Percentiles rank a stretch among this genome's conserved stretches.
These are phyloP conservation scores for Annulohypoxylon bovei DNA, from an alignment of 495 filamentous ascomycete species.

Conservation along the genomic window DNA sequence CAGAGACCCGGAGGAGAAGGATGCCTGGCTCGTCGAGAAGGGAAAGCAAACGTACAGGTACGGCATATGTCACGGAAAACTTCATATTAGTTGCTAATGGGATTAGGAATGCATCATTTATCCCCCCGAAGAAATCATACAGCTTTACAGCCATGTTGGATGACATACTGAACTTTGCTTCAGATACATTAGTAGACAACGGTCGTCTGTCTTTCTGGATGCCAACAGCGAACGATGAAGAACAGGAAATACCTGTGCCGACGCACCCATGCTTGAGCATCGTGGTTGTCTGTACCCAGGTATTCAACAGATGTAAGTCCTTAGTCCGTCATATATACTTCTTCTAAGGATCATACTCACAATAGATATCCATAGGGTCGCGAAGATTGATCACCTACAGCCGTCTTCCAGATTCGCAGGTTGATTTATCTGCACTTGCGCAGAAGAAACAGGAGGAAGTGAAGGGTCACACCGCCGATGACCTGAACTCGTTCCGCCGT, in stretches of 20 bases:
- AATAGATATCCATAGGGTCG: constrained; percentile 68
- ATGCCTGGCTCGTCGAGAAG: constrained; percentile 70
- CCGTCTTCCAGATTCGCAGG: constrained; percentile 69
- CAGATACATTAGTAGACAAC: constrained; percentile 77
- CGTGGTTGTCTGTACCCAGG: constrained; percentile 81
- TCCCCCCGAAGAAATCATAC: constrained; percentile 91
- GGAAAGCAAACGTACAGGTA: constrained; percentile 77
- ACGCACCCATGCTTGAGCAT: constrained; percentile 79
- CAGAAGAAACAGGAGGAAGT: constrained; percentile 52
- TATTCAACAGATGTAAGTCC: constrained; percentile 84
- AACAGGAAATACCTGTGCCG: constrained; percentile 77
- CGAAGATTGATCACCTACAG: constrained; percentile 86
- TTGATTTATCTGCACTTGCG: constrained; percentile 56
- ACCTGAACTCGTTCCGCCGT: constrained; percentile 82
- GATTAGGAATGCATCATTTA: constrained; percentile 74
- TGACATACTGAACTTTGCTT: constrained; percentile 86
- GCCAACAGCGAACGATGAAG: constrained; percentile 86
- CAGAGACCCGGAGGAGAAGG: constrained; percentile 71
- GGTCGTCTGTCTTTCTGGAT: constrained; percentile 95
- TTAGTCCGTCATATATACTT: not conserved
- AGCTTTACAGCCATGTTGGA: constrained; percentile 89
- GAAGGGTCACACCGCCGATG: constrained; percentile 69
- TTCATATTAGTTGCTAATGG: constrained; percentile 7
- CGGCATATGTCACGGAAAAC: constrained; percentile 31
- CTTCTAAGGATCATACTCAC: constrained; percentile 21